phyloP scores from a whole-genome alignment of 306 rosid species.

The Trifolium fragiferum region DNA sequence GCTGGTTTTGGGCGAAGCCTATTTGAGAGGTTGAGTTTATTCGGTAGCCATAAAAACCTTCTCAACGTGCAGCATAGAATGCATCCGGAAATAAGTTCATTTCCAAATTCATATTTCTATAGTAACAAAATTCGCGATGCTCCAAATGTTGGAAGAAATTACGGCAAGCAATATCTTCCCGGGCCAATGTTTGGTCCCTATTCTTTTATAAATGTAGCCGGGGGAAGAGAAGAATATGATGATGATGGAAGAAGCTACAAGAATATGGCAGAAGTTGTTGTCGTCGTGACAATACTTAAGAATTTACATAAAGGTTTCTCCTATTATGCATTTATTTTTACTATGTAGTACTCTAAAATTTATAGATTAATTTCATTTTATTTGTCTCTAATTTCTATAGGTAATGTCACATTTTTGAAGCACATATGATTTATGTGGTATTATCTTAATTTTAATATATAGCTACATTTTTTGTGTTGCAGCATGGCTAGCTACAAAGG shows the following conservation, averaged over 20 bases:
- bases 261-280: slow-evolving; percentile 70
- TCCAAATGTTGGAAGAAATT: slow-evolving; percentile 49
- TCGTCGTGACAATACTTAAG: slow-evolving; percentile 51
- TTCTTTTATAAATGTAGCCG: slow-evolving; percentile 64
- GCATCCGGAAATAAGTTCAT: slow-evolving; percentile 72
- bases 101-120: slow-evolving; percentile 68
- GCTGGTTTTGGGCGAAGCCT: slow-evolving; percentile 81
- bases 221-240: slow-evolving; percentile 67
- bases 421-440: no score
- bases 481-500: slow-evolving; percentile 51
- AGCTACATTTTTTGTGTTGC: not conserved
- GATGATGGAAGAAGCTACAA: slow-evolving; percentile 62
- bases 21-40: slow-evolving; percentile 59
- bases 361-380: no score
- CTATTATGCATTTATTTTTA: no score
- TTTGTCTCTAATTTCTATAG: no score
- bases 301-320: slow-evolving; percentile 57
- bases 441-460: not conserved
- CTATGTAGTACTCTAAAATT: no score
- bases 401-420: no score
- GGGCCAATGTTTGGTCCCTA: slow-evolving; percentile 68
- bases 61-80: slow-evolving; percentile 68
- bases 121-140: slow-evolving; percentile 52
- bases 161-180: slow-evolving; percentile 51
- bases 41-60: slow-evolving; percentile 53